Base-by-base conservation (phyloP, 1,139 yeast species). In the Saccharomyces hybrid region DNA sequence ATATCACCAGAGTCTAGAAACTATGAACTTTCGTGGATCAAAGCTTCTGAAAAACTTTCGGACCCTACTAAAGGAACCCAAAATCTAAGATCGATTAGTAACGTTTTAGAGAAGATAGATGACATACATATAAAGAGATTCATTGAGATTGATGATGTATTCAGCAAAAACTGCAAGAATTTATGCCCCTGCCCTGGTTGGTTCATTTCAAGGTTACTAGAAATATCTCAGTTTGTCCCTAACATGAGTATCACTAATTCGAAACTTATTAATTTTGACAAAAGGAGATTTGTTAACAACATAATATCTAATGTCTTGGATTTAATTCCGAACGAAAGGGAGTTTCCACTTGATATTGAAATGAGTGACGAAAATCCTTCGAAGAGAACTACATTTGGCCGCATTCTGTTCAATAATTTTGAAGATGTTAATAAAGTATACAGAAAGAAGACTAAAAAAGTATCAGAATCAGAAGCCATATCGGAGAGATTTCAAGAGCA, bases 161-260 rank as follows among this genome's bases (percentile, higher is more conserved):
- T 78, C 52, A 71, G 80, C 44, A 70, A 78, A 48, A 77, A 78
- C 74, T 71, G 79, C 61, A 75, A 75, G 55, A 79, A 79, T 60
- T 64, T 82, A 52, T 77, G 84, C 13, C 95, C 96, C 2, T 91
- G 97, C 65, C 81, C 90, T 59, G 97, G 98, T 9, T 85, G 91
- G 90, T 69, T 82, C 51, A 67, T 80, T n/a, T 83, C 81, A 60
- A 74, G 88, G 53, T 66, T 84, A 59, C 64, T 83, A 53, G 89
- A 84, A 64, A 80, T 83, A 56, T 82, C 84, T 1, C 83, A 85
- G 59, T 83, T 79, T 64, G 79, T 84, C 51, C 89, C 90, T 23
- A 83, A 83, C 65, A 79, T 82, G 80, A 77, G 82, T 27, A 76
- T 80, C 42, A 83, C 78, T 57, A 80, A 82, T 62, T 74, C 84